phyloP scores from a whole-genome alignment of 192 early-diverging fungal species.

The Endogone sp. region DNA sequence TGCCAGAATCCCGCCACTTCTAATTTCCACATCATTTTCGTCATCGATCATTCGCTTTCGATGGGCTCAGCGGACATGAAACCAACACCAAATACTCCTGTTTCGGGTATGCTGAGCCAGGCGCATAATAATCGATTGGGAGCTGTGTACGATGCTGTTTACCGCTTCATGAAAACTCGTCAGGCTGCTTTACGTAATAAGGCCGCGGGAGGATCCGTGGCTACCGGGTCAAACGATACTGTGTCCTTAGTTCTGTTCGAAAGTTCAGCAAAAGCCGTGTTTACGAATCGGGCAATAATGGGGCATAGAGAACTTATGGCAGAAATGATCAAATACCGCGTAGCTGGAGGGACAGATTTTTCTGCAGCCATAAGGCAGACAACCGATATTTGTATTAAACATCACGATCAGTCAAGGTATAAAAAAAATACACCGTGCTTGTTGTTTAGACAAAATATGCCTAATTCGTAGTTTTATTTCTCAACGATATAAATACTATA shows the following conservation, averaged over 20 bases:
- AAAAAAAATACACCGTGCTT: no score
- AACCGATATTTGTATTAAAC: conserved; percentile 6
- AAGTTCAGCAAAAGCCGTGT: background rate
- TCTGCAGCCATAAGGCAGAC: conserved; percentile 2
- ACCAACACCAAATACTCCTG: background rate
- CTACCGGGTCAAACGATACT: background rate
- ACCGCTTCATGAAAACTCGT: conserved; percentile 5
- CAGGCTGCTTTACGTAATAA: background rate
- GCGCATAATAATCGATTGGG: conserved; percentile 17
- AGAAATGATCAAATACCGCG: background rate
- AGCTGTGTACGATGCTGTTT: conserved; percentile 15
- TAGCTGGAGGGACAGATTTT: background rate
- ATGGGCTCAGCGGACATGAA: conserved; percentile 1
- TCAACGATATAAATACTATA: background rate
- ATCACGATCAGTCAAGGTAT: conserved; percentile 6
- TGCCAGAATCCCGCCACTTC: conserved; percentile 25
- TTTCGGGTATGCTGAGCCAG: background rate
- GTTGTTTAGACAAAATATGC: background rate
- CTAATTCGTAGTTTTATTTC: background rate
- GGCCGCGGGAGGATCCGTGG: background rate
- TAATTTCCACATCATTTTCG: conserved; percentile 18
- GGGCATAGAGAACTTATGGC: background rate
- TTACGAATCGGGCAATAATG: background rate
- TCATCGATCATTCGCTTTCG: conserved; percentile 12
- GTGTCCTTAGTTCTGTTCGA: background rate